Evolutionary conservation across 2,329 filamentous ascomycete genomes (phyloP).

Genomic region (Fusarium sp.): DNA sequence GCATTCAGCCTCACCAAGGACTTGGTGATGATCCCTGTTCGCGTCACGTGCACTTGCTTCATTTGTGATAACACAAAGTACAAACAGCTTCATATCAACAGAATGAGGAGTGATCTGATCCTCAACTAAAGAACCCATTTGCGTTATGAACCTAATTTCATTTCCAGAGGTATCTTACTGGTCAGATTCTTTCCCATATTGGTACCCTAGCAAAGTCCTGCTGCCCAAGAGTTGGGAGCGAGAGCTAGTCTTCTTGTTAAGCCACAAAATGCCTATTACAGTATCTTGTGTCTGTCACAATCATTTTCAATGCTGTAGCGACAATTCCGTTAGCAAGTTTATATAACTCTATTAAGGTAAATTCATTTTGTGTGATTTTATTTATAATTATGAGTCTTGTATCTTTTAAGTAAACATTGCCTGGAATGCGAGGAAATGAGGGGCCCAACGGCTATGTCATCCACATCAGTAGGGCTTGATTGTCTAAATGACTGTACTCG

Average conservation of each 20-base stretch:
- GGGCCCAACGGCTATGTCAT: neutral
- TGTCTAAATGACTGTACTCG: fast-evolving
- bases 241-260: neutral
- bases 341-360: fast-evolving
- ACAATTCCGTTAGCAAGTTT: fast-evolving
- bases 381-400: fast-evolving
- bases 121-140: fast-evolving
- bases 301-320: too few species aligned
- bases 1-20: neutral
- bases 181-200: neutral
- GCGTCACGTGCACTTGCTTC: fast-evolving
- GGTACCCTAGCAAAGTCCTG: neutral
- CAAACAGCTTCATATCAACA: fast-evolving
- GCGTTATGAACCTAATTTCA: fast-evolving
- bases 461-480: fast-evolving
- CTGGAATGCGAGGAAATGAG: neutral
- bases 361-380: fast-evolving
- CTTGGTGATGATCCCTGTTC: neutral
- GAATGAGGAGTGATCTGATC: fast-evolving
- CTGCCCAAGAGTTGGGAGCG: fast-evolving
- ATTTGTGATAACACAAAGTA: fast-evolving
- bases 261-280: neutral
- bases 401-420: fast-evolving
- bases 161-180: fast-evolving
- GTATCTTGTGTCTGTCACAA: neutral